phyloP scores from a whole-genome alignment of 1,284 basidiomycete genomes.

The Mrakiaceae sp. region DNA sequence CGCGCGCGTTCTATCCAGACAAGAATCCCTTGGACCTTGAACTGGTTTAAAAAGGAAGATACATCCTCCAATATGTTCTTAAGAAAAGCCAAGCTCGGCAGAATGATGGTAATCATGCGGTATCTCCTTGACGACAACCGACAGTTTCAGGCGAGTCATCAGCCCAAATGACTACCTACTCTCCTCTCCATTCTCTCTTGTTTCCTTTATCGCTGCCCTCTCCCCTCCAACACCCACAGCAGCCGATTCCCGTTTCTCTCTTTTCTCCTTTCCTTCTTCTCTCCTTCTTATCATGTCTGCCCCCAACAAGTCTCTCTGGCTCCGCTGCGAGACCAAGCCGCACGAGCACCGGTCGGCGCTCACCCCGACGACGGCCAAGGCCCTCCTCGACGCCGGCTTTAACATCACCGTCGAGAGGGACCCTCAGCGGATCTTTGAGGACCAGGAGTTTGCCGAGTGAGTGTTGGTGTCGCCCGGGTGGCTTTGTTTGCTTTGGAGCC shows the following conservation, averaged over 20 bases:
- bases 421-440: constrained; percentile 88
- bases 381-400: constrained; percentile 83
- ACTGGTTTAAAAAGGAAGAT: no score
- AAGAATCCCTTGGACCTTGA: no score
- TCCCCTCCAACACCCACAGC: background rate
- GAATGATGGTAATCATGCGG: no score
- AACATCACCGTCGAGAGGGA: constrained; percentile 87
- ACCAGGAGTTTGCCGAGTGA: constrained; percentile 84
- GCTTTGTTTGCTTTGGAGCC: no score
- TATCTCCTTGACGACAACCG: no score
- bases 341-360: constrained; percentile 86
- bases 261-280: background rate
- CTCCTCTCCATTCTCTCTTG: no score
- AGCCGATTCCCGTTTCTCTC: background rate
- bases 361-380: constrained; percentile 83
- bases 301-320: constrained; percentile 48
- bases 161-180: no score
- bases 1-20: no score
- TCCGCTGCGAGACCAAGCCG: constrained; percentile 88
- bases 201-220: background rate
- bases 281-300: background rate
- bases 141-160: no score
- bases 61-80: no score
- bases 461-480: constrained; percentile 28
- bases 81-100: no score